Percentiles rank a stretch among this genome's conserved stretches.
Evolutionary conservation across 495 filamentous ascomycete species (phyloP).

Genomic region (Oleoguttula mirabilis): DNA sequence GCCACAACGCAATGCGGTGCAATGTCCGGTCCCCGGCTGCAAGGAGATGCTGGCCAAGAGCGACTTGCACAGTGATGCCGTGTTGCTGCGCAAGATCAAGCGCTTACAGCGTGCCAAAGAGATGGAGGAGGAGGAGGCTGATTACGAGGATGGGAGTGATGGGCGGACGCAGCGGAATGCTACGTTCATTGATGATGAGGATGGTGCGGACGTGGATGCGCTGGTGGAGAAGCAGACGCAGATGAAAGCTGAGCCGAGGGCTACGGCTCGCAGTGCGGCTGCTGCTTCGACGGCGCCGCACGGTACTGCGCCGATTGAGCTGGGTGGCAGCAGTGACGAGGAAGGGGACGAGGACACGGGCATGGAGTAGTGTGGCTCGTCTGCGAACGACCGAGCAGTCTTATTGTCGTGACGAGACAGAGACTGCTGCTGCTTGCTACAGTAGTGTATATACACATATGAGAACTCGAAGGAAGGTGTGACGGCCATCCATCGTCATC

Average conservation of each 20-base stretch:
- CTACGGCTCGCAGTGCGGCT: neutral
- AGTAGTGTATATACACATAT: no score
- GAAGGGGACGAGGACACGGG: constrained; percentile 2
- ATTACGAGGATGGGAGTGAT: constrained; percentile 24
- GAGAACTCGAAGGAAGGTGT: no score
- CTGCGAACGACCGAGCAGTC: no score
- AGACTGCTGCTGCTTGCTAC: no score
- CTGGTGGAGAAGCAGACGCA: constrained; percentile 16
- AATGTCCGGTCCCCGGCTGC: constrained; percentile 36
- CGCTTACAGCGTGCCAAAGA: constrained; percentile 26
- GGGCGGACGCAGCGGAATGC: constrained; percentile 23
- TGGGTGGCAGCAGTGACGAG: neutral
- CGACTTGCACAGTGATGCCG: constrained; percentile 30
- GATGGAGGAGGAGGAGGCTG: constrained; percentile 27
- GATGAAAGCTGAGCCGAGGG: constrained; percentile 12
- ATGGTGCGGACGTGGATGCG: constrained; percentile 22
- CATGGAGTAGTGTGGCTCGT: neutral
- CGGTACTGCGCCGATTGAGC: constrained; percentile 6
- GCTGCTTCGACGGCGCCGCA: neutral
- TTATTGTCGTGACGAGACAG: no score
- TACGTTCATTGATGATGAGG: constrained; percentile 27
- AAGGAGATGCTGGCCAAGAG: constrained; percentile 24
- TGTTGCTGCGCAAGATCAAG: constrained; percentile 31
- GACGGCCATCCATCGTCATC: no score
- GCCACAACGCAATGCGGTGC: constrained; percentile 11